These are phyloP conservation scores for Trapa incisa DNA, from an alignment of 345 rosid genomes.

Conservation along the genomic window DNA sequence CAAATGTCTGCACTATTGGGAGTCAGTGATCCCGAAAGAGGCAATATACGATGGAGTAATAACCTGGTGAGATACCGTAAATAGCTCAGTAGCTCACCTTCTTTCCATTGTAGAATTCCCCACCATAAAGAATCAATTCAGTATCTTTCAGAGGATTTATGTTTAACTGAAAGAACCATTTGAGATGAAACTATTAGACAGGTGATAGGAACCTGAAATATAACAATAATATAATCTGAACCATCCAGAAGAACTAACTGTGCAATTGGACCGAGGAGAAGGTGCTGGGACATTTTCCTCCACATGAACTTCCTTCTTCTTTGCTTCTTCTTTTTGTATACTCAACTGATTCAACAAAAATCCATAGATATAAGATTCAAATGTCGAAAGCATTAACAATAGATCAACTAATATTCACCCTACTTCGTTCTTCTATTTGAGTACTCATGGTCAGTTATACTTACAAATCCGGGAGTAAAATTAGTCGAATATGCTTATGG, in stretches of 20 bases:
- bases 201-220: neutral
- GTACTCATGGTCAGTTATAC: too few species aligned
- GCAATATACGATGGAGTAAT: neutral
- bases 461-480: too few species aligned
- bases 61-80: neutral
- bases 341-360: slow-evolving; percentile 32
- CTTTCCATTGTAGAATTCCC: slow-evolving; percentile 88
- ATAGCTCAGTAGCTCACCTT: slow-evolving; percentile 38
- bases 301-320: slow-evolving; percentile 84
- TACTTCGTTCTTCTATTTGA: neutral
- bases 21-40: slow-evolving; percentile 1
- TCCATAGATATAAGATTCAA: neutral
- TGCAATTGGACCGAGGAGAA: slow-evolving; percentile 83
- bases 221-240: neutral
- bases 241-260: slow-evolving; percentile 30
- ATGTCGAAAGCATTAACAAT: neutral
- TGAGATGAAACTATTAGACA: neutral
- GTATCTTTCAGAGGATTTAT: slow-evolving; percentile 81
- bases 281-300: slow-evolving; percentile 85
- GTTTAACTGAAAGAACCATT: slow-evolving; percentile 33
- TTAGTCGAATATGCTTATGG: neutral
- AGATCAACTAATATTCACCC: neutral
- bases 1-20: slow-evolving; percentile 53
- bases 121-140: slow-evolving; percentile 73
- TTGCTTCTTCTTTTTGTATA: slow-evolving; percentile 82